Conservation (phyloP, 148 eudicot species). For the Rhododendron ovatum region DNA sequence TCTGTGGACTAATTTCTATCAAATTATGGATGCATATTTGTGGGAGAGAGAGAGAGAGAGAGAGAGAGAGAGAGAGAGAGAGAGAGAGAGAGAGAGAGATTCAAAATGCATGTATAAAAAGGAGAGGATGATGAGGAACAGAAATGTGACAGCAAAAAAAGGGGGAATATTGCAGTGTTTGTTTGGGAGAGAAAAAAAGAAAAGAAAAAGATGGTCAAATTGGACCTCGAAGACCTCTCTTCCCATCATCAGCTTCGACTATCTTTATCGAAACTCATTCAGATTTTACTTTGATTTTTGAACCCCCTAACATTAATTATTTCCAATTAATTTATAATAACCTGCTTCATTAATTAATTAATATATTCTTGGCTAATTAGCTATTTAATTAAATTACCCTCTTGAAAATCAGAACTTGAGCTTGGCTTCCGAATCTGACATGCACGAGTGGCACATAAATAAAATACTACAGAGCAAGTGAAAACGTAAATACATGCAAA, state of each 20-base stretch:
- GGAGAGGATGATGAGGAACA: constrained; percentile 12
- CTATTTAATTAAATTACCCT: background rate
- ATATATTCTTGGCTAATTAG: background rate
- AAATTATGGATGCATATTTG: background rate
- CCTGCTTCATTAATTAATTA: background rate
- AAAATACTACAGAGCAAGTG: background rate
- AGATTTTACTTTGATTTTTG: constrained; percentile 28
- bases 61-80: too few relatives aligned
- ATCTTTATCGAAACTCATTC: constrained; percentile 70
- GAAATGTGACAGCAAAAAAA: constrained; percentile 37
- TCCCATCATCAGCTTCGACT: constrained; percentile 53
- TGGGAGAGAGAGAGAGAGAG: constrained; percentile 1
- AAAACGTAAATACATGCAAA: background rate
- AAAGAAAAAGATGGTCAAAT: constrained; percentile 67
- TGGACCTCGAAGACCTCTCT: constrained; percentile 59
- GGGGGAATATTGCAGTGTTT: constrained; percentile 19
- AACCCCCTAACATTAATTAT: constrained; percentile 5
- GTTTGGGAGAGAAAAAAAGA: constrained; percentile 22
- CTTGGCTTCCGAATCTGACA: constrained; percentile 32
- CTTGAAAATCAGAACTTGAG: background rate
- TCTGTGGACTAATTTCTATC: too few relatives aligned
- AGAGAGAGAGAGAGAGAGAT: constrained; percentile 6
- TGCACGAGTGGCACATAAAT: constrained; percentile 32
- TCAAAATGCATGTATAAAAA: constrained; percentile 5
- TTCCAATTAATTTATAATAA: background rate